phyloP scores from a whole-genome alignment of 2,329 filamentous ascomycete genomes.

The Chrysoporthe puriensis region DNA sequence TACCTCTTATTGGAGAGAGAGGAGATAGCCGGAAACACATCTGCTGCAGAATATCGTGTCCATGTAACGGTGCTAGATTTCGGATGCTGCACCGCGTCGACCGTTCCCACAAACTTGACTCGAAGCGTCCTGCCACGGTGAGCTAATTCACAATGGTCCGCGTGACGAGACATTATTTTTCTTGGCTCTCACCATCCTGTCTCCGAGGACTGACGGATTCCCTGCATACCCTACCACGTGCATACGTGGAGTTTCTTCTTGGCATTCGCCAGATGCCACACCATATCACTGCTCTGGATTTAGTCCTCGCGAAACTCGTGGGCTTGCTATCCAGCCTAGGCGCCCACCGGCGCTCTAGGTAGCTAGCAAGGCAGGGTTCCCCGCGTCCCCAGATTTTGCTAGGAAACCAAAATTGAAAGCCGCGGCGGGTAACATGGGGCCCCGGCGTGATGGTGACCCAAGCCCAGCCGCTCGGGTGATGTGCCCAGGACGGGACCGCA shows the following conservation, averaged over 20 bases:
- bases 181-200: slow-evolving; percentile 2
- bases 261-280: not conserved
- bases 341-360: not conserved
- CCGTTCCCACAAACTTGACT: not conserved
- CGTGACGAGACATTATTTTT: not conserved
- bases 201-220: not conserved
- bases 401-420: not conserved
- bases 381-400: slow-evolving; percentile 7
- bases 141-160: not conserved
- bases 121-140: not conserved
- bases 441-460: too few species aligned
- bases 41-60: not conserved
- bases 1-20: not conserved
- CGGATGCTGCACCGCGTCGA: slow-evolving; percentile 1
- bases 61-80: not conserved
- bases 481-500: not conserved
- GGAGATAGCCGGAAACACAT: not conserved
- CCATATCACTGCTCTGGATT: not conserved
- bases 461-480: not conserved
- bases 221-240: not conserved
- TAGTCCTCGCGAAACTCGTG: not conserved
- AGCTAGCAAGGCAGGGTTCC: not conserved
- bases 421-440: not conserved
- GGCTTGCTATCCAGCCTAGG: too few species aligned
- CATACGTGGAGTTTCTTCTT: not conserved